Evolutionary conservation across 2,329 filamentous ascomycete species (phyloP).

Genomic region (Samsoniella hepiali): DNA sequence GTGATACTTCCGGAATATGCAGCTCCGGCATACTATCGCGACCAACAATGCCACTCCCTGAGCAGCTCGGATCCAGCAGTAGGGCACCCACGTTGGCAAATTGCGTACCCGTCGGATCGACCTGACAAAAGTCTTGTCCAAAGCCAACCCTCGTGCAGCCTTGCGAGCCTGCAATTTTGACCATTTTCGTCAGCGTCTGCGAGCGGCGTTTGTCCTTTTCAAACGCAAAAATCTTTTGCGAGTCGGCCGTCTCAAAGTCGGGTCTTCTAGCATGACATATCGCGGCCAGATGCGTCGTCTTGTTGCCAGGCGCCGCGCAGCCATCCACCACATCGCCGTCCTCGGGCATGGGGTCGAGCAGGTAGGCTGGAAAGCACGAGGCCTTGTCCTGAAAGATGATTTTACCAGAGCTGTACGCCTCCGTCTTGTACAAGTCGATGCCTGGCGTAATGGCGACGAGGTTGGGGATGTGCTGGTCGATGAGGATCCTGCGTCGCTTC

Average conservation of each 20-base stretch:
- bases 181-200: conserved; percentile 79
- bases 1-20: conserved; percentile 48
- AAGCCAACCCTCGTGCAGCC: conserved; percentile 63
- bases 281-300: conserved; percentile 89
- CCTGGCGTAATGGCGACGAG: conserved; percentile 74
- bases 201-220: conserved; percentile 72
- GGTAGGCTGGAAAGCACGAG: conserved; percentile 90
- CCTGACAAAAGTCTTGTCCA: conserved; percentile 77
- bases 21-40: conserved; percentile 74
- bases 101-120: conserved; percentile 60
- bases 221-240: conserved; percentile 65
- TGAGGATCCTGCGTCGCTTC: conserved; percentile 51
- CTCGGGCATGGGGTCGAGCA: conserved; percentile 65
- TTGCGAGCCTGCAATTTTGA: conserved; percentile 69
- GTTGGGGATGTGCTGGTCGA: conserved; percentile 82
- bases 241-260: conserved; percentile 30
- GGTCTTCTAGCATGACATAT: conserved; percentile 53
- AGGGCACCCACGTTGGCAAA: conserved; percentile 74
- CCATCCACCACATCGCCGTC: conserved; percentile 84
- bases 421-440: conserved; percentile 67
- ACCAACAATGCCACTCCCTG: conserved; percentile 89
- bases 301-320: conserved; percentile 93
- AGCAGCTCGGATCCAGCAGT: conserved; percentile 90
- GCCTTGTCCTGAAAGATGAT: conserved; percentile 96
- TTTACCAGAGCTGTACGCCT: conserved; percentile 70